phyloP scores from a whole-genome alignment of 2,329 filamentous ascomycete genomes.

The Colletotrichum tamarilloi region DNA sequence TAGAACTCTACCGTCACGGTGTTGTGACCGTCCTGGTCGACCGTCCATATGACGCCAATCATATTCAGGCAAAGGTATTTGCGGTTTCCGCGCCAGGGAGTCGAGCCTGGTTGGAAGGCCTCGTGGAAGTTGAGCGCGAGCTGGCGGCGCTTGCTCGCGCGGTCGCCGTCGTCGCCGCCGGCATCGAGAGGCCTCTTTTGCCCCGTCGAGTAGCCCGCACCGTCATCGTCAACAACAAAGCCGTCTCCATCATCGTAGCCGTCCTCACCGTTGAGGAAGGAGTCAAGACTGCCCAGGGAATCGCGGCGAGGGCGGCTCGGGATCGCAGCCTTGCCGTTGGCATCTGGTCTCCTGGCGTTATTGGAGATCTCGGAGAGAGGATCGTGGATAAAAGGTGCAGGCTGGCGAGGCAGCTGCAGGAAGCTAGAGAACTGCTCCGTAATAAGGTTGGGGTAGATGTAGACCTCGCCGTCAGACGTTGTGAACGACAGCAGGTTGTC shows the following conservation, averaged over 20 bases:
- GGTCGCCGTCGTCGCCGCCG: conserved; percentile 61
- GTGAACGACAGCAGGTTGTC: conserved; percentile 93
- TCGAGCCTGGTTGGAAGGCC: conserved; percentile 92
- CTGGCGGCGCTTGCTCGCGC: conserved; percentile 60
- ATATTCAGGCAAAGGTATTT: conserved; percentile 95
- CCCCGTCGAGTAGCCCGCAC: conserved; percentile 83
- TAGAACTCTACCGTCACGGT: conserved; percentile 98
- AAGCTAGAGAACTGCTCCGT: conserved; percentile 67
- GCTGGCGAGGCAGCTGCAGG: conserved; percentile 71
- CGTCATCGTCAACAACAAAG: conserved; percentile 95
- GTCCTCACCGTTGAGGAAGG: conserved; percentile 75
- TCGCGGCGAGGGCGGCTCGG: conserved; percentile 60
- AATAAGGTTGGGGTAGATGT: conserved; percentile 82
- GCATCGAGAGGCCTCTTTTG: conserved; percentile 63
- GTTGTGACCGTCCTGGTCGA: conserved; percentile 92
- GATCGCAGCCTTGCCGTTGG: conserved; percentile 31
- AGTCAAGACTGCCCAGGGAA: conserved; percentile 83
- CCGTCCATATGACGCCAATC: conserved; percentile 95
- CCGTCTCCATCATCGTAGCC: conserved; percentile 71
- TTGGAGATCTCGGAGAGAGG: conserved; percentile 76
- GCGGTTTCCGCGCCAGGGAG: conserved; percentile 93
- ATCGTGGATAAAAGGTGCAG: conserved; percentile 88
- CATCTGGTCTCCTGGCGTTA: conserved; percentile 67
- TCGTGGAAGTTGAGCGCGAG: conserved; percentile 77
- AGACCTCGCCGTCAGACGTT: conserved; percentile 91